These are phyloP conservation scores for Datisca glomerata DNA, from an alignment of 306 rosid genomes.

Conservation along the genomic window DNA sequence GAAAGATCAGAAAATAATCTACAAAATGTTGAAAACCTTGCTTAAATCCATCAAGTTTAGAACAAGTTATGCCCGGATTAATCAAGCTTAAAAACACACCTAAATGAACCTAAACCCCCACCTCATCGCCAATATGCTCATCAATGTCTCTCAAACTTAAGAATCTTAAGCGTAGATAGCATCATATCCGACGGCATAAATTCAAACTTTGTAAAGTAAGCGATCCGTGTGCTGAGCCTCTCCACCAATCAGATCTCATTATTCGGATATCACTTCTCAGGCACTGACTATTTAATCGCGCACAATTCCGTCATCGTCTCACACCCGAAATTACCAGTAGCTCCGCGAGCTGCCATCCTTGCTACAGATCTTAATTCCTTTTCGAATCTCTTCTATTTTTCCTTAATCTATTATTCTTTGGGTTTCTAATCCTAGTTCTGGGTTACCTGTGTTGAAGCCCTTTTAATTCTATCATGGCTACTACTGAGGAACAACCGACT, in stretches of 20 bases:
- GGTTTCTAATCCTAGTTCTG: conserved; percentile 1
- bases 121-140: conserved; percentile 3
- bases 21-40: conserved; percentile 17
- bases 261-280: conserved; percentile 20
- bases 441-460: neutral
- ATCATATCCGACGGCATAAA: conserved; percentile 35
- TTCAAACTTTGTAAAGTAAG: conserved; percentile 27
- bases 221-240: conserved; percentile 43
- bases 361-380: conserved; percentile 10
- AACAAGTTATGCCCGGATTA: conserved; percentile 21
- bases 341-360: neutral
- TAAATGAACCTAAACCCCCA: conserved; percentile 6
- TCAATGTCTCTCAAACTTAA: conserved; percentile 9
- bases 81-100: conserved; percentile 70
- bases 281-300: conserved; percentile 51
- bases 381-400: neutral
- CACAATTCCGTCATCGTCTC: conserved; percentile 25
- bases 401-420: neutral
- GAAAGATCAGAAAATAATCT: conserved; percentile 50
- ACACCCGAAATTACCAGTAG: conserved; percentile 30
- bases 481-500: conserved; percentile 44
- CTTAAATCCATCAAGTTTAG: neutral
- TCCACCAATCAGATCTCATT: conserved; percentile 41
- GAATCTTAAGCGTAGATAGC: conserved; percentile 37
- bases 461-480: conserved; percentile 27